Evolutionary conservation across 768 basidiomycete genomes (phyloP).

Genomic region (Leucocoprinus sp.): DNA sequence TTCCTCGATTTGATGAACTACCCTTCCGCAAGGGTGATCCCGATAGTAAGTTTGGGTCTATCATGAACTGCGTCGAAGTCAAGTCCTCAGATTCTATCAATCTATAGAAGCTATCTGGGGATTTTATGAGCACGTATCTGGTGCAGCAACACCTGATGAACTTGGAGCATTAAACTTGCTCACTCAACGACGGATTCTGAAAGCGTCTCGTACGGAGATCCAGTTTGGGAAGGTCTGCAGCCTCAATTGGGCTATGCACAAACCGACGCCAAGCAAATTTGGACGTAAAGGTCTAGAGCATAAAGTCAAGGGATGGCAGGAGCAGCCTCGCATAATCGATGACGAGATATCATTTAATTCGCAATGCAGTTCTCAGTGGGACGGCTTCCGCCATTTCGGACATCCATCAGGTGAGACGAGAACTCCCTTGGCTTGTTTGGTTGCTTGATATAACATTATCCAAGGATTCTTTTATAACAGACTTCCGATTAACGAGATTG

Average conservation of each 20-base stretch:
- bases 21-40: conserved; percentile 19
- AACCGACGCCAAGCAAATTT: conserved; percentile 15
- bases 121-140: conserved; percentile 19
- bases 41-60: conserved; percentile 9
- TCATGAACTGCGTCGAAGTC: not conserved
- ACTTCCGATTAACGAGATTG: conserved; percentile 14
- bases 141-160: conserved; percentile 13
- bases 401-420: not conserved
- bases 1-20: conserved; percentile 15
- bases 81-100: not conserved
- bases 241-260: conserved; percentile 20
- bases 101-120: conserved; percentile 19
- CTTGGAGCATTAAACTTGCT: conserved; percentile 19
- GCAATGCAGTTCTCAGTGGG: conserved; percentile 21
- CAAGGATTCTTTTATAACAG: conserved; percentile 19
- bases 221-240: conserved; percentile 16
- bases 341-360: conserved; percentile 19
- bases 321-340: conserved; percentile 14
- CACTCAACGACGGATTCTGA: conserved; percentile 16
- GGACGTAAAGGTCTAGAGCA: conserved; percentile 16
- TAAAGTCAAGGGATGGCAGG: conserved; percentile 13
- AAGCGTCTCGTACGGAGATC: conserved; percentile 16
- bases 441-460: not conserved
- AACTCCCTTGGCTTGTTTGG: not conserved
- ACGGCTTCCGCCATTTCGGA: conserved; percentile 15